Evolutionary conservation across 176 grass and related monocot genomes (phyloP).

Genomic region (Urochloa ruziziensis): DNA sequence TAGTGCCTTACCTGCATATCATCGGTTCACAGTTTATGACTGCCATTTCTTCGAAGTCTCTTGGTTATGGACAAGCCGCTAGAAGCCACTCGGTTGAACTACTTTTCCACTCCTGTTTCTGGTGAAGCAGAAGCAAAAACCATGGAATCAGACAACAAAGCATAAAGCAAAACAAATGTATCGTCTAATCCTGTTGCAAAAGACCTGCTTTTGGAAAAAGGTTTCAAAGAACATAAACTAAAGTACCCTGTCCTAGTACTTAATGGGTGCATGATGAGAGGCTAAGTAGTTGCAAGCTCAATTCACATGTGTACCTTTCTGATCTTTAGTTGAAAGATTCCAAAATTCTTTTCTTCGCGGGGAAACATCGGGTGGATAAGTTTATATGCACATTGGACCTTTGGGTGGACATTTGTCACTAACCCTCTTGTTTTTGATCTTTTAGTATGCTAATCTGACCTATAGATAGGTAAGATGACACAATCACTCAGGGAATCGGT

Average conservation of each 20-base stretch:
- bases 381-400: not conserved
- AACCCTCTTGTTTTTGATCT: not conserved
- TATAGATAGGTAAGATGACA: slow-evolving; percentile 1
- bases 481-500: not conserved
- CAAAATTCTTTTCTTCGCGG: slow-evolving; percentile 24
- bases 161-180: slow-evolving; percentile 5
- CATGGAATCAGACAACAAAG: not conserved
- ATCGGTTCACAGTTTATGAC: not conserved
- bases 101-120: not conserved
- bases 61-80: not conserved
- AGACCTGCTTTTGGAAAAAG: slow-evolving; percentile 18
- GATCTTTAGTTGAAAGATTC: not conserved
- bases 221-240: slow-evolving; percentile 19
- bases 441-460: not conserved
- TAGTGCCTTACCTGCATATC: not conserved
- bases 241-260: not conserved
- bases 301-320: not conserved
- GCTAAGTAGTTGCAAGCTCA: slow-evolving; percentile 17
- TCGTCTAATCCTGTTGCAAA: not conserved
- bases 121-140: not conserved
- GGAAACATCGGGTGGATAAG: not conserved
- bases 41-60: not conserved
- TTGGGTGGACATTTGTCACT: not conserved
- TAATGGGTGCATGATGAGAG: not conserved
- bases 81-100: not conserved